Evolutionary conservation across 768 basidiomycete genomes (phyloP).

Genomic region (Gloeophyllum trabeum): DNA sequence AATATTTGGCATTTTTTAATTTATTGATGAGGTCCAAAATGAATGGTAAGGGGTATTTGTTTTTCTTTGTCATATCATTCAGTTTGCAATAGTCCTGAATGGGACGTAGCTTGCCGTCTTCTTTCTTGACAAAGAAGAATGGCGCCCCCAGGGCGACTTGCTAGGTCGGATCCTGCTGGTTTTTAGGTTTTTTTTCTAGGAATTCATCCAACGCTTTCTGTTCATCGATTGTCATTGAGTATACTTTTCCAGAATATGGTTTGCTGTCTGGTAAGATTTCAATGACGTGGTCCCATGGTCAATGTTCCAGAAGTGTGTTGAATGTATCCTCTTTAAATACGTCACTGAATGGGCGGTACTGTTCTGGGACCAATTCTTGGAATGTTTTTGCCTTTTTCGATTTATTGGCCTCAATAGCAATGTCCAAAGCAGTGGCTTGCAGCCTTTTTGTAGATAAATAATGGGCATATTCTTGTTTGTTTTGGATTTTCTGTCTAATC

Average conservation of each 20-base stretch:
- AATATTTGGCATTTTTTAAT: constrained; percentile 5
- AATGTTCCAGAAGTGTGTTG: neutral
- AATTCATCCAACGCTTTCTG: too few relatives aligned
- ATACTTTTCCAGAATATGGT: neutral
- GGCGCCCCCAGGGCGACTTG: constrained; percentile 5
- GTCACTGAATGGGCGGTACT: too few relatives aligned
- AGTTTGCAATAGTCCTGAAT: constrained; percentile 12
- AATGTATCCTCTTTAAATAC: neutral
- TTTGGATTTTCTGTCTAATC: too few relatives aligned
- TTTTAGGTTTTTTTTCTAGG: neutral
- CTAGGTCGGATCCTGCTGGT: constrained; percentile 2
- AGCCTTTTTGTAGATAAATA: too few relatives aligned
- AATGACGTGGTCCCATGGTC: neutral
- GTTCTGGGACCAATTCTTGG: neutral
- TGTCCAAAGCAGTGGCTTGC: too few relatives aligned
- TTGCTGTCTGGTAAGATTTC: neutral
- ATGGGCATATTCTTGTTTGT: too few relatives aligned
- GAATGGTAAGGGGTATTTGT: constrained; percentile 5
- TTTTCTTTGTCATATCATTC: neutral
- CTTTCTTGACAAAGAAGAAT: constrained; percentile 13
- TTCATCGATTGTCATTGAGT: neutral
- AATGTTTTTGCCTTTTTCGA: neutral
- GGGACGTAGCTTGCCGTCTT: constrained; percentile 12
- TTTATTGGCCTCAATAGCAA: too few relatives aligned
- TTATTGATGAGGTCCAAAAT: constrained; percentile 8